Conservation (phyloP, 2,329 filamentous ascomycete genomes). For the Aspergillus arachidicola region DNA sequence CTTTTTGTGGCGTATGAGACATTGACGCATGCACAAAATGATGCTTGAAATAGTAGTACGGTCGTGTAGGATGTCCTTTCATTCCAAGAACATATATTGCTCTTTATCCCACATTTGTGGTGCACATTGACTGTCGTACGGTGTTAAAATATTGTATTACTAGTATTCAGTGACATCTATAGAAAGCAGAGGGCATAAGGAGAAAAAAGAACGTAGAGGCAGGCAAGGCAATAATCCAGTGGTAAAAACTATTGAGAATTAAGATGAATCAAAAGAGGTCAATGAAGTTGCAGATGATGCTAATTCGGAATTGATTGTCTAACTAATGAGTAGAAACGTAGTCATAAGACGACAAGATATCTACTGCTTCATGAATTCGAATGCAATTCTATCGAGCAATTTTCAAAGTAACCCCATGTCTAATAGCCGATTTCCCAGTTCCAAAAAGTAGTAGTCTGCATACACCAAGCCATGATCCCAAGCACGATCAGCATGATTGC, state of each 20-base stretch:
- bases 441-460: slow-evolving; percentile 46
- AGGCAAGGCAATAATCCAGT: no score
- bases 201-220: no score
- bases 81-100: no score
- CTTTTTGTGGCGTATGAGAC: not conserved
- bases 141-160: no score
- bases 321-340: not conserved
- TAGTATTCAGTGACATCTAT: no score
- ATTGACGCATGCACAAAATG: not conserved
- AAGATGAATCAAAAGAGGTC: no score
- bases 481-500: slow-evolving; percentile 38
- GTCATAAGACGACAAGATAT: not conserved
- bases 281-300: no score
- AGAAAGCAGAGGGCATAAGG: no score
- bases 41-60: not conserved
- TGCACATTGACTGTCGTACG: no score
- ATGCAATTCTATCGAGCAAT: not conserved
- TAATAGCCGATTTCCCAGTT: slow-evolving; percentile 47
- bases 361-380: not conserved
- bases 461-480: slow-evolving; percentile 46
- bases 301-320: no score
- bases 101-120: no score
- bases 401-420: slow-evolving; percentile 23
- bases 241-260: no score
- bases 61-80: not conserved